Percentiles rank a stretch among this genome's conserved stretches.
Conservation (phyloP, 805 yeast species). For the Kluyveromyces aestuarii region DNA sequence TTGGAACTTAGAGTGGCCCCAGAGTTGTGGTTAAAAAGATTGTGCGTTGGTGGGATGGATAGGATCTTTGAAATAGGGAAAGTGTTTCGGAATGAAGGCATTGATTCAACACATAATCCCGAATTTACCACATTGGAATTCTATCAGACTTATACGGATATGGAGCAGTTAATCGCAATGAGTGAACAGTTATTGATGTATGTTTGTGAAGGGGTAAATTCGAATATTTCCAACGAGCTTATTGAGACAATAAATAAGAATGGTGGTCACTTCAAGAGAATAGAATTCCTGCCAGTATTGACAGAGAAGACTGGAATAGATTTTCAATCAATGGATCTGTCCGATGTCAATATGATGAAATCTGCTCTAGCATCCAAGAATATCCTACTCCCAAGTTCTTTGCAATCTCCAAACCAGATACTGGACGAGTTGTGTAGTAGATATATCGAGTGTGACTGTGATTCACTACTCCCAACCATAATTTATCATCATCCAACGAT, state of each 20-base stretch:
- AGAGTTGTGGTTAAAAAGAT: conserved; percentile 82
- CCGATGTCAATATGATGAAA: conserved; percentile 12
- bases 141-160: conserved; percentile 60
- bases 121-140: conserved; percentile 90
- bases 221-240: conserved; percentile 4
- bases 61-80: conserved; percentile 80
- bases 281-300: conserved; percentile 26
- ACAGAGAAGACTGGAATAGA: conserved; percentile 15
- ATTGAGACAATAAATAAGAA: conserved; percentile 7
- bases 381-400: conserved; percentile 24
- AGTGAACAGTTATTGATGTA: conserved; percentile 49
- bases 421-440: conserved; percentile 54
- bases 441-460: conserved; percentile 59
- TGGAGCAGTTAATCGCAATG: conserved; percentile 55
- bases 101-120: conserved; percentile 89
- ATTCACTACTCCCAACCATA: conserved; percentile 47
- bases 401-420: conserved; percentile 45
- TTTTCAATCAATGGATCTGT: conserved; percentile 25
- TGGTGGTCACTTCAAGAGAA: conserved; percentile 21
- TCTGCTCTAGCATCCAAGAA: not conserved
- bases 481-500: conserved; percentile 76
- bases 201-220: conserved; percentile 30
- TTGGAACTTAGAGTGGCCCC: conserved; percentile 84
- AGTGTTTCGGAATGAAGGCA: conserved; percentile 84
- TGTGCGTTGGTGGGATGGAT: conserved; percentile 79